Percentiles rank a stretch among this genome's conserved stretches.
Conservation (phyloP, 768 basidiomycete genomes). For the Calvatia gigantea region DNA sequence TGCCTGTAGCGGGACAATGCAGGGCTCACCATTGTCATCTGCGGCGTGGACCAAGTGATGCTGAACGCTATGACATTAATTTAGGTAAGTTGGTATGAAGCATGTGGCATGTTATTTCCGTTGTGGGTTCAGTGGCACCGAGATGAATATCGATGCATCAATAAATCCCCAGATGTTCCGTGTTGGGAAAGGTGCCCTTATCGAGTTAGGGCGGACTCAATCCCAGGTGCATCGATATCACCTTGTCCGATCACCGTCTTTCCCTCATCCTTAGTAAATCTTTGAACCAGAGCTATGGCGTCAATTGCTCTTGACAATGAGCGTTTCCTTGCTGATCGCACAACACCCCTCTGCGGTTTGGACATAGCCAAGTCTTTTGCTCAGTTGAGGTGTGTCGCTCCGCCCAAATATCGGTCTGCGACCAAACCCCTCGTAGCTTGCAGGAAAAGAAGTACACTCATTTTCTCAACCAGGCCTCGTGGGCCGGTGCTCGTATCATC, state of each 20-base stretch:
- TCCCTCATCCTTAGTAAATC: not conserved
- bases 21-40: no score
- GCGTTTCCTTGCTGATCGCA: conserved; percentile 72
- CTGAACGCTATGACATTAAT: no score
- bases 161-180: not conserved
- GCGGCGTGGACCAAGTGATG: no score
- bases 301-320: conserved; percentile 37
- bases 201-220: conserved; percentile 1
- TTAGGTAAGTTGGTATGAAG: no score
- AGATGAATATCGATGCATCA: not conserved
- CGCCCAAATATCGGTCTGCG: conserved; percentile 2
- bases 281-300: conserved; percentile 22
- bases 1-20: no score
- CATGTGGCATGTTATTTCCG: not conserved
- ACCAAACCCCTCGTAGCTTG: conserved; percentile 38
- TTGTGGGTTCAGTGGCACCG: no score
- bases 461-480: conserved; percentile 65
- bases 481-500: conserved; percentile 84
- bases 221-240: conserved; percentile 15
- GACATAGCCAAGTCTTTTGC: conserved; percentile 65
- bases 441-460: conserved; percentile 81
- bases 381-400: conserved; percentile 51
- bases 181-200: not conserved
- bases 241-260: conserved; percentile 12
- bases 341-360: conserved; percentile 72